Evolutionary conservation across 176 grass and related monocot species (phyloP).

Genomic region (Luzula sylvatica): DNA sequence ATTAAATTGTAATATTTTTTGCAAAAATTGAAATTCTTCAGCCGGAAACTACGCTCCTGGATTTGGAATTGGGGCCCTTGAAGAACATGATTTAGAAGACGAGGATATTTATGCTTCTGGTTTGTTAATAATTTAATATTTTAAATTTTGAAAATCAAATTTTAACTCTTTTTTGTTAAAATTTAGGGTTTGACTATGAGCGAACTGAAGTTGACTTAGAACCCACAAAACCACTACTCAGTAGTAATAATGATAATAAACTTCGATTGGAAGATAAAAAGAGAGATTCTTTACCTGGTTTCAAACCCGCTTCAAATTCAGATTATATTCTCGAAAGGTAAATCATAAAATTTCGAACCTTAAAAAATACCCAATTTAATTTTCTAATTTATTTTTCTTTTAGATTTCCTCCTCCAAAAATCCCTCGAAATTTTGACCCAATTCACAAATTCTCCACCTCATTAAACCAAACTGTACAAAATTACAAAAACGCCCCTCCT

Average conservation of each 20-base stretch:
- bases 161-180: conserved; percentile 2
- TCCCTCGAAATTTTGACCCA: conserved; percentile 68
- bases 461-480: conserved; percentile 27
- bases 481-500: conserved; percentile 44
- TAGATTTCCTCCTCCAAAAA: conserved; percentile 75
- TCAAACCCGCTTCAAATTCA: conserved; percentile 73
- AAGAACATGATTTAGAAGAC: conserved; percentile 97
- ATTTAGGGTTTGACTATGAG: conserved; percentile 73
- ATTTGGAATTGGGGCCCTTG: conserved; percentile 94
- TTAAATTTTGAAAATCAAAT: background rate
- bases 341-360: no score
- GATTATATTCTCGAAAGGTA: conserved; percentile 89
- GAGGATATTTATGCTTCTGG: conserved; percentile 99
- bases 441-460: conserved; percentile 59
- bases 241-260: conserved; percentile 22
- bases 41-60: conserved; percentile 80
- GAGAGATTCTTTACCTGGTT: conserved; percentile 43
- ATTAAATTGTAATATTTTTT: conserved; percentile 8
- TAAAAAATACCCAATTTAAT: no score
- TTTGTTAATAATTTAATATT: conserved; percentile 31
- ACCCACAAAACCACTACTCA: conserved; percentile 30
- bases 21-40: conserved; percentile 28
- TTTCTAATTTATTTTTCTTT: conserved; percentile 9
- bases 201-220: conserved; percentile 89
- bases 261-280: conserved; percentile 64